phyloP scores from a whole-genome alignment of 2,329 filamentous ascomycete genomes.

The Tolypocladium ovalisporum region DNA sequence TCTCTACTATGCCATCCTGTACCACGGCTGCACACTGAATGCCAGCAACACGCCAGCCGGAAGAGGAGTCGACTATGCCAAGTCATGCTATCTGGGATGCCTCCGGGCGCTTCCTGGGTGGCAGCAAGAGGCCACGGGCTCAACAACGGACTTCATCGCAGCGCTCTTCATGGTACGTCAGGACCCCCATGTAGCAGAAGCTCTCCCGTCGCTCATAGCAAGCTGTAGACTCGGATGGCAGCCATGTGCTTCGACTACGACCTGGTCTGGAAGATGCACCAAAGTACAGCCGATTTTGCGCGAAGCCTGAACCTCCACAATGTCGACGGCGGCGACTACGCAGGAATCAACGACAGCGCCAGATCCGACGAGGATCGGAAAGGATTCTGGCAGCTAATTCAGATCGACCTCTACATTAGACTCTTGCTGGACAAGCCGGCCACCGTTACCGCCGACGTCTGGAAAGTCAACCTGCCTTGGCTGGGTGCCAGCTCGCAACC shows the following conservation, averaged over 20 bases:
- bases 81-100: conserved; percentile 15
- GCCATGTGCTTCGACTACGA: conserved; percentile 21
- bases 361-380: conserved; percentile 14
- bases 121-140: conserved; percentile 18
- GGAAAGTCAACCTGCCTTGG: conserved; percentile 22
- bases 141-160: conserved; percentile 17
- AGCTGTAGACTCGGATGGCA: conserved; percentile 14
- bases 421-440: conserved; percentile 19
- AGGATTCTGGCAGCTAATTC: conserved; percentile 21
- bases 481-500: conserved; percentile 10
- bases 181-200: no score
- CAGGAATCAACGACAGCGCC: not conserved
- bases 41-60: conserved; percentile 8
- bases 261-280: conserved; percentile 18
- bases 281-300: conserved; percentile 17
- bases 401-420: conserved; percentile 19
- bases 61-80: conserved; percentile 10
- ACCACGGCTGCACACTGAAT: conserved; percentile 13
- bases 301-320: conserved; percentile 18
- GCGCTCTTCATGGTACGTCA: conserved; percentile 13
- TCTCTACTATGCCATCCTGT: conserved; percentile 19
- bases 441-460: conserved; percentile 12
- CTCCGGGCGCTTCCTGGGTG: conserved; percentile 17
- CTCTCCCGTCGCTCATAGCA: not conserved
- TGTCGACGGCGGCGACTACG: conserved; percentile 13